Percentiles rank a stretch among this genome's conserved stretches.
phyloP scores from a whole-genome alignment of 768 basidiomycete species.

The Lyophyllum atratum region DNA sequence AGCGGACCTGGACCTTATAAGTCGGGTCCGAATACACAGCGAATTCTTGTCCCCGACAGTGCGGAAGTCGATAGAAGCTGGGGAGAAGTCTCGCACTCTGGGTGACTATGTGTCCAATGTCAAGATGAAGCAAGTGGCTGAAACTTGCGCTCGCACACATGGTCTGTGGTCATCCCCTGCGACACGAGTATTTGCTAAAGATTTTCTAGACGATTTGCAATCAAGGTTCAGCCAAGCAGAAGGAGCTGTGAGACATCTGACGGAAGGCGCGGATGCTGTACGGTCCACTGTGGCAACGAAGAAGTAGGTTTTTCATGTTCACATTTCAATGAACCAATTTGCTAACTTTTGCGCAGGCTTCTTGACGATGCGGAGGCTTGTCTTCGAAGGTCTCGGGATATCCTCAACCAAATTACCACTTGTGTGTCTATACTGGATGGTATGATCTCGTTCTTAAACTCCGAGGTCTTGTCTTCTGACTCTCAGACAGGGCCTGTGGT shows the following conservation, averaged over 20 bases:
- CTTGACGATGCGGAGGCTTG: conserved; percentile 62
- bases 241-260: conserved; percentile 51
- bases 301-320: conserved; percentile 37
- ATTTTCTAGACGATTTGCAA: conserved; percentile 55
- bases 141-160: conserved; percentile 68
- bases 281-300: conserved; percentile 48
- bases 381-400: conserved; percentile 57
- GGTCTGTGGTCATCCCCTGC: conserved; percentile 40
- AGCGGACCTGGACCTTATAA: conserved; percentile 72
- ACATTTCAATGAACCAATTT: neutral
- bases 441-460: conserved; percentile 17
- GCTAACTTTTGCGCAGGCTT: conserved; percentile 35
- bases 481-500: conserved; percentile 41
- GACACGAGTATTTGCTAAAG: neutral
- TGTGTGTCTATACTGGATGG: conserved; percentile 55
- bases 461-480: neutral
- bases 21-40: conserved; percentile 65
- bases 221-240: conserved; percentile 57
- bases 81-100: conserved; percentile 66
- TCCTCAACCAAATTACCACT: conserved; percentile 56
- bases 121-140: conserved; percentile 82
- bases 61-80: conserved; percentile 70
- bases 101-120: conserved; percentile 79
- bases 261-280: conserved; percentile 59
- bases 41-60: conserved; percentile 74